These are phyloP conservation scores for Magnolia kwangsiensis DNA, from an alignment of 164 flowering plant species.

Conservation along the genomic window DNA sequence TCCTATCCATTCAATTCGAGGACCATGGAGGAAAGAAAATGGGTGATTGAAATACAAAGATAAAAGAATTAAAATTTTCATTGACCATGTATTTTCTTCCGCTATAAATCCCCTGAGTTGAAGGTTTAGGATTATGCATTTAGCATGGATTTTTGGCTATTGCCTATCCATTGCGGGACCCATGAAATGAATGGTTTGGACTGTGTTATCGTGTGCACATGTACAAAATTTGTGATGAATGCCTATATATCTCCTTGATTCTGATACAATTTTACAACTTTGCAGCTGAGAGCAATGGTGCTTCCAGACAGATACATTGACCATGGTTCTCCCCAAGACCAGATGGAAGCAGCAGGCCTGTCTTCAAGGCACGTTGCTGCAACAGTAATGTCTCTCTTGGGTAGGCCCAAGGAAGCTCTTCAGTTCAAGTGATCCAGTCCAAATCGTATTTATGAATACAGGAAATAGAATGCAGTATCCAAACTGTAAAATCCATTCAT, in stretches of 20 bases:
- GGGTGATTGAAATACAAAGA: neutral
- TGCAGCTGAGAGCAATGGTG: conserved; percentile 31
- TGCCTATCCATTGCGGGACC: neutral
- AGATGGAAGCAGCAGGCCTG: conserved; percentile 84
- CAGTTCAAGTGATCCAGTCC: conserved; percentile 27
- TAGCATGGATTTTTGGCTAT: neutral
- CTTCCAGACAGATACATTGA: conserved; percentile 80
- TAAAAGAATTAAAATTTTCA: neutral
- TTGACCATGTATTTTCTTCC: neutral
- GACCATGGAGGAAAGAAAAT: neutral
- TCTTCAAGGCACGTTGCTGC: conserved; percentile 67
- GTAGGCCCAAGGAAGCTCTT: conserved; percentile 64
- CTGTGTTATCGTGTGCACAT: neutral
- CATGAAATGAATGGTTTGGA: neutral
- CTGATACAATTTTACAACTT: conserved; percentile 1
- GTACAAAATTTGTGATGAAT: neutral
- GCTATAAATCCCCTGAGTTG: neutral
- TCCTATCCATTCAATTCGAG: neutral
- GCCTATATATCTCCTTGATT: neutral
- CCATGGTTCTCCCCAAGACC: conserved; percentile 82
- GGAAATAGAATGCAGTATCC: neutral
- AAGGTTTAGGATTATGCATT: too few relatives aligned
- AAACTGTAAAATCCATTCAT: neutral
- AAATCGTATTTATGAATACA: neutral
- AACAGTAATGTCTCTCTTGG: conserved; percentile 72